Conservation (phyloP, 2,329 filamentous ascomycete genomes). For the Stagonosporopsis rhizophila region DNA sequence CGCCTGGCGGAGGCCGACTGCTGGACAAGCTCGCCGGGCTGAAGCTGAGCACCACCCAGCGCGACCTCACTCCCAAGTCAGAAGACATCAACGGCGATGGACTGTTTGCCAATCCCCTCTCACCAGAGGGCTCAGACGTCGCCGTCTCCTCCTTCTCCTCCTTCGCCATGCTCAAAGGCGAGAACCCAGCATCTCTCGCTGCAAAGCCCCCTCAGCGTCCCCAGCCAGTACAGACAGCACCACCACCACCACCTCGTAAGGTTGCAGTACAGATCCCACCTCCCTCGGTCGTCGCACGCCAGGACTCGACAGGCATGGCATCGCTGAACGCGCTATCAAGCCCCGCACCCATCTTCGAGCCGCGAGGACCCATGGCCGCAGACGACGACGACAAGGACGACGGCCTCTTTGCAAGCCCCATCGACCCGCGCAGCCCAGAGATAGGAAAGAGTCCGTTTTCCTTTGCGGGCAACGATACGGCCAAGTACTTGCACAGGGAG, state of each 20-base stretch:
- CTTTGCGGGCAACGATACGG: slow-evolving; percentile 52
- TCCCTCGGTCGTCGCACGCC: slow-evolving; percentile 50
- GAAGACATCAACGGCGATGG: slow-evolving; percentile 26
- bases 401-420: slow-evolving; percentile 84
- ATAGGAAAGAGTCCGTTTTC: slow-evolving; percentile 85
- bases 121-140: slow-evolving; percentile 68
- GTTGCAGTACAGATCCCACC: slow-evolving; percentile 46
- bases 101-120: slow-evolving; percentile 59
- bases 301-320: slow-evolving; percentile 50
- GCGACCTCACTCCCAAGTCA: slow-evolving; percentile 63
- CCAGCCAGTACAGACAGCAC: slow-evolving; percentile 27
- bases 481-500: slow-evolving; percentile 42
- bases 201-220: slow-evolving; percentile 51
- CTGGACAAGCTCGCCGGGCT: slow-evolving; percentile 82
- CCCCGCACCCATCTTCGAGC: slow-evolving; percentile 38
- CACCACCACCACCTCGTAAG: slow-evolving; percentile 35
- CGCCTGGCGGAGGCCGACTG: slow-evolving; percentile 71
- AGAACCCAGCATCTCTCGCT: slow-evolving; percentile 49
- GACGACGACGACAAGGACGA: slow-evolving; percentile 69
- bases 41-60: slow-evolving; percentile 75
- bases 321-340: slow-evolving; percentile 55
- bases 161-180: slow-evolving; percentile 66
- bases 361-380: slow-evolving; percentile 35
- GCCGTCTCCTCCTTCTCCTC: slow-evolving; percentile 59
- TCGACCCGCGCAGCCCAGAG: slow-evolving; percentile 86